Percentiles rank a stretch among this genome's conserved stretches.
Evolutionary conservation across 345 rosid genomes (phyloP).

Genomic region (Carallia brachiata): DNA sequence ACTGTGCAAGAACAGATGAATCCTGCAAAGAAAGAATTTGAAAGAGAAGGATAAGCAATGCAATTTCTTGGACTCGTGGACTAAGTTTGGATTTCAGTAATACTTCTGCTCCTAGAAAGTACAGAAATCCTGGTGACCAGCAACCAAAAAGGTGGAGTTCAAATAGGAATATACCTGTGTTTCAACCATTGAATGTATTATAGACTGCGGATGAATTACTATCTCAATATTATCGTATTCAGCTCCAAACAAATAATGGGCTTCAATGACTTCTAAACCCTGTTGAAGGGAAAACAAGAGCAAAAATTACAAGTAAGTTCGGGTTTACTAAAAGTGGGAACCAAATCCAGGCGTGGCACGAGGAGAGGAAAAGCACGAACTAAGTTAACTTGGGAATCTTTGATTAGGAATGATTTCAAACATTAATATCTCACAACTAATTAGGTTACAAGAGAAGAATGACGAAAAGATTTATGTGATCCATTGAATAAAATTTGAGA

Average conservation of each 20-base stretch:
- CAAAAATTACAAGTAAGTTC: neutral
- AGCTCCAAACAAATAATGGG: constrained; percentile 91
- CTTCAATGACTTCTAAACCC: constrained; percentile 98
- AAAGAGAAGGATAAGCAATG: constrained; percentile 6
- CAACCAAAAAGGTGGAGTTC: neutral
- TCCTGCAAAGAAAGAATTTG: constrained; percentile 46
- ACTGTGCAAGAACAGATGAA: constrained; percentile 87
- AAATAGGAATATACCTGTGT: constrained; percentile 55
- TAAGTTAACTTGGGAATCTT: no score
- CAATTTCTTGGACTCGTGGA: neutral
- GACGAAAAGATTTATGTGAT: no score
- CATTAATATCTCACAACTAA: neutral
- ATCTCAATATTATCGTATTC: constrained; percentile 89
- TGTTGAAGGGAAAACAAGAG: constrained; percentile 24
- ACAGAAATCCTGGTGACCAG: neutral
- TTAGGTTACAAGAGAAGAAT: neutral
- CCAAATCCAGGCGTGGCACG: no score
- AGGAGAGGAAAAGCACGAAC: no score
- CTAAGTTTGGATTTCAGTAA: neutral
- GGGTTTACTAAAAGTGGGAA: neutral
- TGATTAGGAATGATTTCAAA: no score
- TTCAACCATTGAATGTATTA: constrained; percentile 91
- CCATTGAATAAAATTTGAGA: no score
- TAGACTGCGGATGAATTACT: constrained; percentile 88
- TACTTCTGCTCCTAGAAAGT: neutral